Evolutionary conservation across 2,329 filamentous ascomycete genomes (phyloP), one percentile per base, ranked within the genome.

Genomic region (Trichoderma asperellum): DNA sequence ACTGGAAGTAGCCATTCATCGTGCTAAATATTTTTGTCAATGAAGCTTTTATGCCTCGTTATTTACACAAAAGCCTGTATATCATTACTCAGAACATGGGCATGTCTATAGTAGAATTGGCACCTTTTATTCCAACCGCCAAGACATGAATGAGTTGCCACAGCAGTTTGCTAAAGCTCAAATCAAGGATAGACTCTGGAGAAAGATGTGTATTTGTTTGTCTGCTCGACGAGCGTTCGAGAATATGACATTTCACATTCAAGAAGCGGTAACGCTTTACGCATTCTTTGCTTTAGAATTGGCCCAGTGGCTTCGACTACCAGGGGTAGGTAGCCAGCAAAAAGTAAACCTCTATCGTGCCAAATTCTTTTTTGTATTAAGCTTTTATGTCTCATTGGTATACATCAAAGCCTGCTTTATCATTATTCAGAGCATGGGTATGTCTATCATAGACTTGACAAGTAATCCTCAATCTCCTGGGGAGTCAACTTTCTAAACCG

Each of bases 401-500:
- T 67, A 71, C 68, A 70, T 68, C 61, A 69, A 70, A 61, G 27
- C 66, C 53, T 58, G 55, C 49, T 32, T 68, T 47, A 37, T 70
- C 68, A 65, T 67, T 47, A 55, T 66, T 29, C 57, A 24, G 18
- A 37, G 62, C 32, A 52, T 34, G 63, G 52, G 59, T 60, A 70
- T 71, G 70, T 73, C 71, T 68, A 79, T 89, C 87, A 98, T 88
- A 99, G 89, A 88, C 97, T 98, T 81, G 96, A 98, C 82, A 99
- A 85, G 85, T 99, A 99, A 82, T 99, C 96, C 86, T 99, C 96
- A 78, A 99, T 98, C 85, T 99, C 96, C 83, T 97, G 93, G 77
- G 97, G 94, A 77, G 89, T 97, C 82, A 99, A 85, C 87, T 97
- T 97, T 82, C 94, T 88, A 88, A 97, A 97, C 72, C 94, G 88